phyloP scores from a whole-genome alignment of 2,329 filamentous ascomycete species.

The Pseudocercospora vitis region DNA sequence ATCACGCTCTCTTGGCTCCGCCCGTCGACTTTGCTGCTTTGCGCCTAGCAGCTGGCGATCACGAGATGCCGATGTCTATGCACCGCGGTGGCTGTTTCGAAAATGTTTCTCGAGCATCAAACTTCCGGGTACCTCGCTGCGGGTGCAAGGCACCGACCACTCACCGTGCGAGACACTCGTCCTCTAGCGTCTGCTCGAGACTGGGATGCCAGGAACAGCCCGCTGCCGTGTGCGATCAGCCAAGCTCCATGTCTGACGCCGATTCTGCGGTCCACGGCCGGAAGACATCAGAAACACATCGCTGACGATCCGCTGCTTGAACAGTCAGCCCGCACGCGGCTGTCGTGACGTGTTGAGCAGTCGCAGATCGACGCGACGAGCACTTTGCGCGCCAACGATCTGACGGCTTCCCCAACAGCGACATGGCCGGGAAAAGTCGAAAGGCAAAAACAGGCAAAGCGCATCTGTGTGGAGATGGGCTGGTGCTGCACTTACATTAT shows the following conservation, averaged over 20 bases:
- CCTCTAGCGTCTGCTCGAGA: neutral
- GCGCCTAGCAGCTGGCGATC: neutral
- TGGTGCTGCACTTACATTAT: conserved; percentile 2
- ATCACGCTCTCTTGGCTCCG: neutral
- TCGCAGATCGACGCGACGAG: neutral
- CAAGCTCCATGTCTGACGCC: neutral
- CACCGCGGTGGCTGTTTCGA: neutral
- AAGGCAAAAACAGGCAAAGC: neutral
- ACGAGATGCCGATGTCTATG: neutral
- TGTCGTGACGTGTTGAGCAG: neutral
- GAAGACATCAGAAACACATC: neutral
- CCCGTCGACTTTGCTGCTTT: no score
- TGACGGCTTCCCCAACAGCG: neutral
- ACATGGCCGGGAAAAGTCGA: neutral
- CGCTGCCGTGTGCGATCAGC: neutral
- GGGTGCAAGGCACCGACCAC: neutral
- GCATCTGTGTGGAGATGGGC: conserved; percentile 2
- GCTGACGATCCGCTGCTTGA: neutral
- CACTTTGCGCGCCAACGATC: neutral
- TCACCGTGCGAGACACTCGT: neutral
- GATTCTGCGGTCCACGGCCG: neutral
- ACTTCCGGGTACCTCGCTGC: neutral
- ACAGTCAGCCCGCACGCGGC: neutral
- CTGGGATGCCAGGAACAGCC: neutral
- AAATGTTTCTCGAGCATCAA: neutral